Base-by-base conservation (phyloP, 2,329 filamentous ascomycete genomes). In the Fusarium concolor region DNA sequence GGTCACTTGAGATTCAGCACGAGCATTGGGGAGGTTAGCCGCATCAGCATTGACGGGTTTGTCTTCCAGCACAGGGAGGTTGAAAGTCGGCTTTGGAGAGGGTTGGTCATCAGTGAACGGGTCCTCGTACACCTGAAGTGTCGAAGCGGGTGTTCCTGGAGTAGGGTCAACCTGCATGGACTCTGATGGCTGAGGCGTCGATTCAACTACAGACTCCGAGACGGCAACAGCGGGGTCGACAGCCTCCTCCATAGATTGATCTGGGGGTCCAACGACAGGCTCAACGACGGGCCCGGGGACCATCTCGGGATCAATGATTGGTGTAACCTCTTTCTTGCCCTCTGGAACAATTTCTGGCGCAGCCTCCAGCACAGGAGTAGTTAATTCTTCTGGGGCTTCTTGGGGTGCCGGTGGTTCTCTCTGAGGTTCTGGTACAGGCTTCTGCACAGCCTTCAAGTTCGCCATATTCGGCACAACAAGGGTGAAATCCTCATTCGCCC, bases 61-160 rank as follows among this genome's bases (percentile, higher is more conserved):
- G 66, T 90, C 87, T 68, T 88, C 87, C 6, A 90, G 78, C 6
- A 89, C 87, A 8, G 85, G 82, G 0, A 77, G 76, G 28, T 77
- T 81, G n/a, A 83, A 77, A 3, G 77, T 75, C 3, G 84, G 82
- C 53, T 82, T 82, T 2, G 85, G 80, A 3, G 82, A 81, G 9
- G 79, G 71, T 45, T 85, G 79, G 22, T 85, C 81, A 38, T 80
- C 81, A 9, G 82, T 84, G 61, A 88, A 86, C 2, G 88, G 88
- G 65, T 90, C 88, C 70, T 90, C 88, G 63, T 89, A 90, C 1
- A 90, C 87, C 68, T 87, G 82, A 15, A 89, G 73, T 3, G 49
- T 59, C 18, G 51, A 60, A 20, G 53, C 46, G 10, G 65, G 57
- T 17, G 65, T 56, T 58, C 42, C 62, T 14, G 67, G 63, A n/a